Evolutionary conservation across 305 asterid genomes (phyloP).

Genomic region (Fraxinus nigra): DNA sequence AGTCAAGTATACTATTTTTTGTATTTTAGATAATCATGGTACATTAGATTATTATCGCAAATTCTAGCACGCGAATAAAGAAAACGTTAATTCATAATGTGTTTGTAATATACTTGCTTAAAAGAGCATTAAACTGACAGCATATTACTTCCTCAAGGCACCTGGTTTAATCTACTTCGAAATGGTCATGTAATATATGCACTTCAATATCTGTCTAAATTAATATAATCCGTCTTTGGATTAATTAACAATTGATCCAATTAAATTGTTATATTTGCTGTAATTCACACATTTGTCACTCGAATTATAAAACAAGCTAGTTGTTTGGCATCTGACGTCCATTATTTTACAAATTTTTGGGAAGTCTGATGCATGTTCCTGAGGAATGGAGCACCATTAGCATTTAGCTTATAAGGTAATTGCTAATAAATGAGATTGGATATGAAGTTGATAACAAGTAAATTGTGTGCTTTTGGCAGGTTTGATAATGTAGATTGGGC

Average conservation of each 20-base stretch:
- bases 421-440: background rate
- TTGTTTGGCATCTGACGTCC: no score
- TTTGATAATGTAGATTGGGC: background rate
- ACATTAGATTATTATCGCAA: no score
- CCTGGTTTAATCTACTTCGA: background rate
- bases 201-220: background rate
- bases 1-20: no score
- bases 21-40: no score
- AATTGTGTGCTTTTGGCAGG: background rate
- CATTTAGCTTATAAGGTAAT: background rate
- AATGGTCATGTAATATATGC: background rate
- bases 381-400: background rate
- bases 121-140: no score
- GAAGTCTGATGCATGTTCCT: background rate
- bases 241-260: background rate
- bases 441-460: background rate
- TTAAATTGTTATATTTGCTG: background rate
- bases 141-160: no score
- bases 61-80: no score
- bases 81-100: no score
- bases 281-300: background rate
- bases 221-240: background rate
- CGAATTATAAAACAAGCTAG: no score
- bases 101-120: no score
- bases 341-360: no score